Base-by-base conservation (phyloP, 257 asterid genomes). In the Datura wrightii region DNA sequence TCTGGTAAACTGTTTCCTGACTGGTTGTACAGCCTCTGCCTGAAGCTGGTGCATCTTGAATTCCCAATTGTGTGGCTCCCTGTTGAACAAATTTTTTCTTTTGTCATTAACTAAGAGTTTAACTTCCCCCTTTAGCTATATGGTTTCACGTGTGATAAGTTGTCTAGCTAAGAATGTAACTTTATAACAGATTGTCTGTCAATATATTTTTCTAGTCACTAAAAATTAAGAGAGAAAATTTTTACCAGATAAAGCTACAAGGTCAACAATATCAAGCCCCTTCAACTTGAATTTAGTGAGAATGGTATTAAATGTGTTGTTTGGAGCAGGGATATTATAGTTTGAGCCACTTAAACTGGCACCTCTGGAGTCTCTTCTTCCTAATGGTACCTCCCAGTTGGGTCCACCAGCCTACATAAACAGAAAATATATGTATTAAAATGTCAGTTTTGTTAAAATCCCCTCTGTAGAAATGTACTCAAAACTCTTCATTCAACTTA, bases 1-100 rank as follows among this genome's bases (percentile, higher is more conserved):
- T 94, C 98, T 0, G 97, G 92, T 71, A 15, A 76, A n/a, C 93
- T 84, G 58, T 91, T 94, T 85, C 98, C 98, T n/a, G 93, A 53
- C 79, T 94, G 98, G 79, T 91, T 91, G 92, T 95, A 95, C 18
- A 95, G 93, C 91, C 99, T 94, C 70, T 93, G 98, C 67, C 96
- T 92, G 93, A 95, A 95, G 90, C 92, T 94, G 46, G 83, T 86
- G 63, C 99, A 95, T 81, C 98, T 91, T 78, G 98, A 83, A 19
- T 92, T 89, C 59, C 99, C 98, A 50, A 95, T 94, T 58, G 97
- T 94, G 91, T 95, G 99, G 88, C 98, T 94, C 52, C 99, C 98
- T 92, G 95, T 60, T 83, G 7, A 9, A 53, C 58, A 52, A 48
- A 69, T 6, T 24, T 24, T 24, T 24, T 24, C 31, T 1, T 5